Evolutionary conservation across 441 rosid genomes (phyloP).

Genomic region (Croton laevigatus): DNA sequence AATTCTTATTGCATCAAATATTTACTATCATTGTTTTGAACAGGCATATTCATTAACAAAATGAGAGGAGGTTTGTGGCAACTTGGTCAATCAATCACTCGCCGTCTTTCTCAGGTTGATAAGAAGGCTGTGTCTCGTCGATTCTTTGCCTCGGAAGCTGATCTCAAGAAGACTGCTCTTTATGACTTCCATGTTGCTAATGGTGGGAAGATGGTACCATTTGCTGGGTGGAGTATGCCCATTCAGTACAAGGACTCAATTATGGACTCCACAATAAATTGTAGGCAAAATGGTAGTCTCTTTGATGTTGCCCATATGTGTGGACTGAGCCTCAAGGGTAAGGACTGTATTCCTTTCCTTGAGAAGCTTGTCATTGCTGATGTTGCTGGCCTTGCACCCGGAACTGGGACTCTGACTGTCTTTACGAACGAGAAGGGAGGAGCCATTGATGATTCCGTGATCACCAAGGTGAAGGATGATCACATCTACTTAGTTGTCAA

Average conservation of each 20-base stretch:
- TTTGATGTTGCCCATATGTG: slow-evolving; percentile 98
- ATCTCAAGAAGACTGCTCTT: slow-evolving; percentile 80
- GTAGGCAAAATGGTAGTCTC: slow-evolving; percentile 81
- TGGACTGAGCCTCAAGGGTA: slow-evolving; percentile 91
- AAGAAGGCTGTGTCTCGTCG: slow-evolving; percentile 63
- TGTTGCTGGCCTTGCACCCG: slow-evolving; percentile 72
- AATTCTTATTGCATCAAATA: slow-evolving; percentile 2
- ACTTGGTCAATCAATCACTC: slow-evolving; percentile 85
- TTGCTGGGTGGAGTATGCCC: slow-evolving; percentile 99
- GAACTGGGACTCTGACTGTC: slow-evolving; percentile 86
- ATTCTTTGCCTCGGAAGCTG: slow-evolving; percentile 69
- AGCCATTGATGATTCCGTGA: slow-evolving; percentile 92
- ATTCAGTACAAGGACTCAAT: slow-evolving; percentile 97
- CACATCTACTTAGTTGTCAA: slow-evolving; percentile 89
- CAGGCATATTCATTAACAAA: slow-evolving; percentile 32
- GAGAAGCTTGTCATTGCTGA: slow-evolving; percentile 95
- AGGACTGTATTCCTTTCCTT: slow-evolving; percentile 78
- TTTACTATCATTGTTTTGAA: slow-evolving; percentile 12
- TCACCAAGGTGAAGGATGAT: slow-evolving; percentile 78
- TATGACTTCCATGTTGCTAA: slow-evolving; percentile 75
- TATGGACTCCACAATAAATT: slow-evolving; percentile 92
- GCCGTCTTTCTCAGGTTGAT: slow-evolving; percentile 72
- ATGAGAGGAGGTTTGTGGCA: slow-evolving; percentile 98
- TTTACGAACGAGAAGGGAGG: slow-evolving; percentile 95
- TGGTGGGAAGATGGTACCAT: slow-evolving; percentile 96